These are phyloP conservation scores for Pythium sukuiense DNA, from an alignment of 352 stramenopile species.

Conservation along the genomic window DNA sequence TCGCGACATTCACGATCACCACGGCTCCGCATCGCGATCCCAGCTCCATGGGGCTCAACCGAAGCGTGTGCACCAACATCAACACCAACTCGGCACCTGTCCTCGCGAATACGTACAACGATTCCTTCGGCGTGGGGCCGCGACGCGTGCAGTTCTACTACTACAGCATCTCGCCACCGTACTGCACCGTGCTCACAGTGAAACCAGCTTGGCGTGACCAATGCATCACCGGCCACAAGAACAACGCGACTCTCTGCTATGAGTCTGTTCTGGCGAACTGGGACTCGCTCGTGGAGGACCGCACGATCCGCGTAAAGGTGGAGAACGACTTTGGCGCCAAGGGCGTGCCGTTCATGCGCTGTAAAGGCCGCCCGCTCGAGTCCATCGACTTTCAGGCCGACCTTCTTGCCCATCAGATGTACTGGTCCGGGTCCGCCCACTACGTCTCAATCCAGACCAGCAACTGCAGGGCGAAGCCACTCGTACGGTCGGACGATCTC, in stretches of 20 bases:
- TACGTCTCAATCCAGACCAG: slow-evolving; percentile 56
- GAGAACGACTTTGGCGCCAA: slow-evolving; percentile 39
- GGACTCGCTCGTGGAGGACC: slow-evolving; percentile 30
- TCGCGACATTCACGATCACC: slow-evolving; percentile 24
- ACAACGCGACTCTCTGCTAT: slow-evolving; percentile 43
- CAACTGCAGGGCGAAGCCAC: slow-evolving; percentile 39
- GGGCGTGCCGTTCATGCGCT: slow-evolving; percentile 55
- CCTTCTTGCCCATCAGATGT: slow-evolving; percentile 50
- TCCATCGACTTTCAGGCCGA: slow-evolving; percentile 57
- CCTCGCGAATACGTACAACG: slow-evolving; percentile 26
- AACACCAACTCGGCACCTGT: slow-evolving; percentile 27
- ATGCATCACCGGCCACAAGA: slow-evolving; percentile 29
- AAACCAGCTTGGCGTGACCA: slow-evolving; percentile 19
- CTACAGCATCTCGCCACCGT: slow-evolving; percentile 36
- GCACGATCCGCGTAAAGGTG: slow-evolving; percentile 34
- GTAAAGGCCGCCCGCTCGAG: slow-evolving; percentile 33
- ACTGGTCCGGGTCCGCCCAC: slow-evolving; percentile 45
- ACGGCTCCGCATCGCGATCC: slow-evolving; percentile 23
- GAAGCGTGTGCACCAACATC: slow-evolving; percentile 28
- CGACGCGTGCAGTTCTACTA: slow-evolving; percentile 30
- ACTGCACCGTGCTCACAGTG: slow-evolving; percentile 24
- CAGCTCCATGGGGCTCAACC: slow-evolving; percentile 22
- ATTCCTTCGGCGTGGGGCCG: slow-evolving; percentile 32
- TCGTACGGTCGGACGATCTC: slow-evolving; percentile 34
- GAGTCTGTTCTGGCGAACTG: slow-evolving; percentile 54